Evolutionary conservation across 2,329 filamentous ascomycete genomes (phyloP).

Genomic region (Stemphylium beticola): DNA sequence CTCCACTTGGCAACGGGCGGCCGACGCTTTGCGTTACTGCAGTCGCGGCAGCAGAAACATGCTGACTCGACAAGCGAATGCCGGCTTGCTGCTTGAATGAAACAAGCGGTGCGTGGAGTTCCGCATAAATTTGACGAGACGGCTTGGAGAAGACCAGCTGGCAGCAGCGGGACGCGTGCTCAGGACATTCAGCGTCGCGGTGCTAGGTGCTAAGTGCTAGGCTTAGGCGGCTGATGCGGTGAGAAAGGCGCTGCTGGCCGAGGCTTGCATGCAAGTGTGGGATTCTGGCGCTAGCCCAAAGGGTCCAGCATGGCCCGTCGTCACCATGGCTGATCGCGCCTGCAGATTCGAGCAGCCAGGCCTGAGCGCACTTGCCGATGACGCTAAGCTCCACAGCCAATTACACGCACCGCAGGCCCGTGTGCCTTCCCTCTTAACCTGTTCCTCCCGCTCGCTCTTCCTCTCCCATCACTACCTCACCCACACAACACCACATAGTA

Average conservation of each 20-base stretch:
- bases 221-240: conserved; percentile 22
- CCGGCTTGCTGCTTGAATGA: conserved; percentile 18
- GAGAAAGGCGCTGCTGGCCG: conserved; percentile 18
- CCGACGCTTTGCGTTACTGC: conserved; percentile 22
- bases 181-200: background rate
- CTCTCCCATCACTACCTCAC: conserved; percentile 35
- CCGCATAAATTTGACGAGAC: conserved; percentile 10
- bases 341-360: conserved; percentile 22
- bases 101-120: conserved; percentile 25
- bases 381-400: conserved; percentile 27
- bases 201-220: background rate
- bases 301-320: conserved; percentile 4
- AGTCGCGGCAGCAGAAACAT: conserved; percentile 16
- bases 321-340: conserved; percentile 23
- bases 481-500: conserved; percentile 29
- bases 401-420: conserved; percentile 22
- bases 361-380: conserved; percentile 27
- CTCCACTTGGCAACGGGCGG: conserved; percentile 37
- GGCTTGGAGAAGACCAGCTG: conserved; percentile 11
- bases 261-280: conserved; percentile 12
- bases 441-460: conserved; percentile 34
- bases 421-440: conserved; percentile 30
- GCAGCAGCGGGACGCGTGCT: conserved; percentile 4
- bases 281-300: conserved; percentile 8
- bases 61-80: conserved; percentile 24